phyloP scores from a whole-genome alignment of 441 rosid genomes.

The Isatis lusitanica region DNA sequence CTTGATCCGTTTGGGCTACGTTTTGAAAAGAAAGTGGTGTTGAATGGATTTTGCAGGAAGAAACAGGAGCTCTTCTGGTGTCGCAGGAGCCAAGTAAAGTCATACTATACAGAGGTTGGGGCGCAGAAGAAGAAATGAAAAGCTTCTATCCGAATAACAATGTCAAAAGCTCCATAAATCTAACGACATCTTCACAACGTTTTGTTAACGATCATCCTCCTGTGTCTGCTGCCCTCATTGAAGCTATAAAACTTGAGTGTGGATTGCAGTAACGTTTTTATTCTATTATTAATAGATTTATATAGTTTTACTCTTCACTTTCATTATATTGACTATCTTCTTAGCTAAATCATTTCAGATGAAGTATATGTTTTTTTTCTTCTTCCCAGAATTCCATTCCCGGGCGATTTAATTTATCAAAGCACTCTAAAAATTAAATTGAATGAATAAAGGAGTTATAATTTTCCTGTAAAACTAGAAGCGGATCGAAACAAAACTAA shows the following conservation, averaged over 20 bases:
- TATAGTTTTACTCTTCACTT: background rate
- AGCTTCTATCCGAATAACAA: conserved; percentile 40
- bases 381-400: background rate
- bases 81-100: conserved; percentile 96
- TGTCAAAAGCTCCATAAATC: conserved; percentile 25
- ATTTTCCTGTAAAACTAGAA: background rate
- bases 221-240: conserved; percentile 77
- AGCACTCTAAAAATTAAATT: background rate
- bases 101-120: conserved; percentile 92
- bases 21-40: background rate
- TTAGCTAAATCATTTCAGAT: background rate
- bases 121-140: conserved; percentile 50
- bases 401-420: background rate
- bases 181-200: conserved; percentile 24
- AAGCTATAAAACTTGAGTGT: conserved; percentile 82
- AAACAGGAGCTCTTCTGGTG: conserved; percentile 77
- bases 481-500: conserved; percentile 1
- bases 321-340: background rate
- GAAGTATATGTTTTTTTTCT: background rate
- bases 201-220: conserved; percentile 32
- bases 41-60: conserved; percentile 56
- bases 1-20: background rate
- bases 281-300: background rate
- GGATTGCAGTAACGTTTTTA: conserved; percentile 42
- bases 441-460: background rate